These are phyloP conservation scores for Albizia julibrissin DNA, from an alignment of 306 rosid genomes.

Conservation along the genomic window DNA sequence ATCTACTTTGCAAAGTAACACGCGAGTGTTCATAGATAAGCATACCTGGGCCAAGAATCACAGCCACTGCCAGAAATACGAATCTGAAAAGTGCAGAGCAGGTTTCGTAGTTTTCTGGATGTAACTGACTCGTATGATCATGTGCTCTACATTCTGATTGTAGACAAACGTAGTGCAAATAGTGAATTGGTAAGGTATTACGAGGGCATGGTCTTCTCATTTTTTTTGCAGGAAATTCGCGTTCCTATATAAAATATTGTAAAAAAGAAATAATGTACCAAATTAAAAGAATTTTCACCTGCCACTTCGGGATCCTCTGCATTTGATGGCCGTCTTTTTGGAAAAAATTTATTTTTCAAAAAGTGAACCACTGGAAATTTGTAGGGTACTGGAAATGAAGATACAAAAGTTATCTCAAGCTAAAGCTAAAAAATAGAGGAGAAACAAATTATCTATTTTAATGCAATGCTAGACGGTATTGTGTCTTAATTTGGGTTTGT, in stretches of 20 bases:
- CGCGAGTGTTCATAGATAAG: not conserved
- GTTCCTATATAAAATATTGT: not conserved
- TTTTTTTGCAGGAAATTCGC: not conserved
- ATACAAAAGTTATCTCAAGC: not conserved
- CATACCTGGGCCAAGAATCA: constrained; percentile 32
- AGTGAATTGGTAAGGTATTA: not conserved
- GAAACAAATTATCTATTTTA: not conserved
- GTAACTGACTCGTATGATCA: not conserved
- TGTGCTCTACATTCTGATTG: not conserved
- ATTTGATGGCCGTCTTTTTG: not conserved
- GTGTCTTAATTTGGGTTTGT: not conserved
- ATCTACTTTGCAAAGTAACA: not conserved
- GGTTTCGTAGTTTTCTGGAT: constrained; percentile 19
- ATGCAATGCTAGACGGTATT: not conserved
- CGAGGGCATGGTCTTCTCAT: not conserved
- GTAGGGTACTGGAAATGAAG: not conserved
- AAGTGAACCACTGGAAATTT: not conserved
- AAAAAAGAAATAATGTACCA: accelerated
- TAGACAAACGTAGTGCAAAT: not conserved
- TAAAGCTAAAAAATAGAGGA: not conserved
- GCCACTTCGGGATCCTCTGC: not conserved
- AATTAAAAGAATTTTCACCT: not conserved
- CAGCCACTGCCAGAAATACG: not conserved
- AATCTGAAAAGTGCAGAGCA: not conserved
- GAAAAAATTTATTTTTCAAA: not conserved